phyloP scores from a whole-genome alignment of 495 filamentous ascomycete species.

The Neurospora discreta region DNA sequence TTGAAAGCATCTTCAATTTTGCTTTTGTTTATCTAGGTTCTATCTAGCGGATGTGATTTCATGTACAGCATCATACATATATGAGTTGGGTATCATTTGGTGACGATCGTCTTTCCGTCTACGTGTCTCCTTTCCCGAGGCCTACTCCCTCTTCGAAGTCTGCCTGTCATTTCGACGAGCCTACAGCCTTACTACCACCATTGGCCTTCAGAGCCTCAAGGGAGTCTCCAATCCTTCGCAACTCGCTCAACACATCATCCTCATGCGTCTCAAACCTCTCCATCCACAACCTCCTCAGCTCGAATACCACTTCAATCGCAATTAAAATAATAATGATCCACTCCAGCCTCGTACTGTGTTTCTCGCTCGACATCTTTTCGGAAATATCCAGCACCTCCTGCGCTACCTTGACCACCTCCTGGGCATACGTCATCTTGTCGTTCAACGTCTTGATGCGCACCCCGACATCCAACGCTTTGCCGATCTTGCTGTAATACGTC shows the following conservation, averaged over 20 bases:
- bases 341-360: slow-evolving; percentile 76
- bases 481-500: slow-evolving; percentile 89
- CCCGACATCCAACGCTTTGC: slow-evolving; percentile 81
- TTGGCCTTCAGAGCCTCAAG: no score
- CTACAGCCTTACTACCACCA: neutral
- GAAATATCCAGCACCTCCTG: slow-evolving; percentile 88
- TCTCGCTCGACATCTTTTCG: slow-evolving; percentile 81
- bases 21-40: neutral
- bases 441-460: slow-evolving; percentile 86
- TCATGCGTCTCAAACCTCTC: slow-evolving; percentile 22
- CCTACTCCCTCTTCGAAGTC: no score
- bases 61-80: neutral
- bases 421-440: slow-evolving; percentile 95
- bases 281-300: slow-evolving; percentile 38
- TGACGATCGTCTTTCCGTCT: neutral
- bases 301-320: slow-evolving; percentile 73
- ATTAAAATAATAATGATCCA: slow-evolving; percentile 97
- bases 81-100: slow-evolving; percentile 16
- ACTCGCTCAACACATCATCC: slow-evolving; percentile 15
- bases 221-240: slow-evolving; percentile 5
- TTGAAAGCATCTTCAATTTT: neutral
- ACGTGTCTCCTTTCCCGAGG: neutral
- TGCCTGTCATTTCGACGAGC: neutral
- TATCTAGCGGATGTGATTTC: neutral
- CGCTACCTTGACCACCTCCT: slow-evolving; percentile 85